These are phyloP conservation scores for California macrophylla DNA, from an alignment of 441 rosid species.

Conservation along the genomic window DNA sequence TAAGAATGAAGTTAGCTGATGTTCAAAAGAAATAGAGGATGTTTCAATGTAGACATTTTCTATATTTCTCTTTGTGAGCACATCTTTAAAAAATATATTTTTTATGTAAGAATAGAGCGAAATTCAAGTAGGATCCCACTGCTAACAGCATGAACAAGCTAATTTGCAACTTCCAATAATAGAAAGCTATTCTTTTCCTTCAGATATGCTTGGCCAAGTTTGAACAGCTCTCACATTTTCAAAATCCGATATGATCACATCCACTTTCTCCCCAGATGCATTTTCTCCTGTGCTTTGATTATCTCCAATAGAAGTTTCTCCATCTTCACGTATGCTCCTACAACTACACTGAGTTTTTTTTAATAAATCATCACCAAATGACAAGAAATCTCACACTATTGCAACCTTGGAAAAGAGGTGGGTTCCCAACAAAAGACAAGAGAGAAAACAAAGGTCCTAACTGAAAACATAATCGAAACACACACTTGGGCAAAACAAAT, in stretches of 20 bases:
- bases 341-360: conserved; percentile 18
- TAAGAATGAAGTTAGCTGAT: not conserved
- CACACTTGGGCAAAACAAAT: not conserved
- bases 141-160: not conserved
- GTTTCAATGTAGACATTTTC: not conserved
- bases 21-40: not conserved
- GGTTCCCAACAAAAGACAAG: not conserved
- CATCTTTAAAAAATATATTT: not conserved
- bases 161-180: not conserved
- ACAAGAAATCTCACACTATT: not conserved
- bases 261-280: conserved; percentile 36
- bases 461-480: not conserved
- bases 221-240: conserved; percentile 40
- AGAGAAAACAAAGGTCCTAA: not conserved
- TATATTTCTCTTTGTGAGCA: not conserved
- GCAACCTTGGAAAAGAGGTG: not conserved
- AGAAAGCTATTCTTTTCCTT: not conserved
- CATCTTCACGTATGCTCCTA: conserved; percentile 58
- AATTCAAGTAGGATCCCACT: not conserved
- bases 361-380: conserved; percentile 7
- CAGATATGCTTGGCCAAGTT: not conserved
- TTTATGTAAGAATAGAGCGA: not conserved
- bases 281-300: conserved; percentile 38
- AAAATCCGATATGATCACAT: conserved; percentile 22
- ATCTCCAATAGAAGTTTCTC: conserved; percentile 48